phyloP scores from a whole-genome alignment of 768 basidiomycete genomes.

The Pleurotus giganteus region DNA sequence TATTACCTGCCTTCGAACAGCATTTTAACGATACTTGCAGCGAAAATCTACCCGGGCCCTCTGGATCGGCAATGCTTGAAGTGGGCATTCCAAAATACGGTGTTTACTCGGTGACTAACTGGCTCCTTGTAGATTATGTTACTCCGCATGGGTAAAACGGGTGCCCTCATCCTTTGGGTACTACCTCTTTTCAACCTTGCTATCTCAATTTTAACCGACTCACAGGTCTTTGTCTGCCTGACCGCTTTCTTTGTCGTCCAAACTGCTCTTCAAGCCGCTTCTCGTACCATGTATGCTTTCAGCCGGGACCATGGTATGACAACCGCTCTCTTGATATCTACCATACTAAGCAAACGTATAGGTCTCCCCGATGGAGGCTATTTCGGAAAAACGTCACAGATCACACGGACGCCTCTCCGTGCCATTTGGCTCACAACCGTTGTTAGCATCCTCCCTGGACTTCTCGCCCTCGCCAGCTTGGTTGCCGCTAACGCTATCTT shows the following conservation, averaged over 20 bases:
- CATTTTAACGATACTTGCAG: conserved; percentile 28
- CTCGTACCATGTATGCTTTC: conserved; percentile 82
- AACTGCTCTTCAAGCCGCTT: conserved; percentile 78
- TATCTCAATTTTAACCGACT: neutral
- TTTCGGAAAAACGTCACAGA: conserved; percentile 64
- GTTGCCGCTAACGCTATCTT: conserved; percentile 81
- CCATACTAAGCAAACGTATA: conserved; percentile 16
- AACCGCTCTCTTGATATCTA: neutral
- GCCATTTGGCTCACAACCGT: conserved; percentile 74
- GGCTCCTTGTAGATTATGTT: conserved; percentile 65
- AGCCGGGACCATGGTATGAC: conserved; percentile 68
- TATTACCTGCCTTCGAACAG: neutral
- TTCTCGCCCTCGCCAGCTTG: conserved; percentile 75
- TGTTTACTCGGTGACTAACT: neutral
- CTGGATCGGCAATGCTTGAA: conserved; percentile 72
- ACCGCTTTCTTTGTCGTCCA: conserved; percentile 88
- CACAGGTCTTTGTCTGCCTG: conserved; percentile 68
- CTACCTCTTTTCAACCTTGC: neutral
- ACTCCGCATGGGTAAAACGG: conserved; percentile 72
- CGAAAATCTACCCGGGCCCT: conserved; percentile 63
- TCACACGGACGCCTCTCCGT: conserved; percentile 72
- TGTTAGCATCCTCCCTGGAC: conserved; percentile 64
- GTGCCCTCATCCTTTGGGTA: conserved; percentile 79
- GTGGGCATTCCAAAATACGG: conserved; percentile 22
- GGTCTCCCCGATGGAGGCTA: conserved; percentile 77